Conservation (phyloP, 441 rosid genomes). For the Bruguiera hainesii region DNA sequence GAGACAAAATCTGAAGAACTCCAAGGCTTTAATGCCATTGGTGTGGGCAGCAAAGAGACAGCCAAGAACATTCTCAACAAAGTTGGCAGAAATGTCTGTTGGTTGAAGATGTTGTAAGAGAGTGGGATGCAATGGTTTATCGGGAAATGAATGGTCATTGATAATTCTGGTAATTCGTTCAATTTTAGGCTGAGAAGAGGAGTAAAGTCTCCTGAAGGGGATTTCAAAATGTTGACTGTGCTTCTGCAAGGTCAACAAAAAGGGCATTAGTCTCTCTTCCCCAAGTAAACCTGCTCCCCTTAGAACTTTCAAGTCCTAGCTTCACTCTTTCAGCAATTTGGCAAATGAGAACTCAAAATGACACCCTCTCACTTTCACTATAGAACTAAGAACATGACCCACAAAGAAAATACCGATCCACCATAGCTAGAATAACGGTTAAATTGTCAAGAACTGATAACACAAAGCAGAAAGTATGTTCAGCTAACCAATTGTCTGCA, state of each 20-base stretch:
- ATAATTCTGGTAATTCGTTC: constrained; percentile 54
- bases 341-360: no score
- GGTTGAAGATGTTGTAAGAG: constrained; percentile 39
- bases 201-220: no score
- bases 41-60: constrained; percentile 80
- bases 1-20: constrained; percentile 58
- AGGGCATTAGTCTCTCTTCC: background rate
- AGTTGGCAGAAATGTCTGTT: constrained; percentile 31
- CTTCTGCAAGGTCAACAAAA: background rate
- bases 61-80: constrained; percentile 74
- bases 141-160: constrained; percentile 70
- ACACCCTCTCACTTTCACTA: no score
- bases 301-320: no score
- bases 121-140: constrained; percentile 44
- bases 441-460: no score
- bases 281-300: no score
- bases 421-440: no score
- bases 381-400: no score
- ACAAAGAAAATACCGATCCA: no score
- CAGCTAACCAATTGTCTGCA: no score
- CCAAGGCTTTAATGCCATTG: constrained; percentile 85
- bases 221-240: background rate
- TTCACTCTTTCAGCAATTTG: no score
- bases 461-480: no score
- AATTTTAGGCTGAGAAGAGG: constrained; percentile 22